Percentiles rank a stretch among this genome's conserved stretches.
Evolutionary conservation across 1,284 basidiomycete species (phyloP).

Genomic region (Phellinidium pouzarii): DNA sequence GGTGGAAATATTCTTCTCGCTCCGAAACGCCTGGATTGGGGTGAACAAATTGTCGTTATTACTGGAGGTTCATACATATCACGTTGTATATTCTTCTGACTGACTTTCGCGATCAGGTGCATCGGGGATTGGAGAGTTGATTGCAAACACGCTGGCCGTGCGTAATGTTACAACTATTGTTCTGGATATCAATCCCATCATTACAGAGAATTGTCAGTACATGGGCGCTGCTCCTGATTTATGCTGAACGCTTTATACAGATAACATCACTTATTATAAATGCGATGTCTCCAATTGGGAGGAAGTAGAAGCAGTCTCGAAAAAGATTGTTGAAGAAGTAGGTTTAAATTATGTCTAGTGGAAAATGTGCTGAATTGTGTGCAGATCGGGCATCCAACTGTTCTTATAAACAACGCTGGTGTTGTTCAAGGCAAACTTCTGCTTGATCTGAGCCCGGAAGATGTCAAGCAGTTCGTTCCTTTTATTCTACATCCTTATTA

Average conservation of each 20-base stretch:
- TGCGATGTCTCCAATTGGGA: slow-evolving; percentile 89
- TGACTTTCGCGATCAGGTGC: slow-evolving; percentile 47
- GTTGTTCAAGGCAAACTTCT: slow-evolving; percentile 86
- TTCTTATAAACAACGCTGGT: slow-evolving; percentile 95
- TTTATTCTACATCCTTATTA: neutral
- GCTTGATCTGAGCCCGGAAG: slow-evolving; percentile 69
- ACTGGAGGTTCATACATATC: slow-evolving; percentile 66
- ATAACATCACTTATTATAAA: slow-evolving; percentile 74
- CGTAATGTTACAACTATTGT: slow-evolving; percentile 80
- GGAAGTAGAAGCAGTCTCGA: slow-evolving; percentile 67
- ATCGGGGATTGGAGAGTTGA: slow-evolving; percentile 81
- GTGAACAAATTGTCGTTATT: slow-evolving; percentile 79
- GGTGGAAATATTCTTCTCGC: slow-evolving; percentile 57
- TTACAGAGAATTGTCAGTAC: slow-evolving; percentile 65
- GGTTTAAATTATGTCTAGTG: slow-evolving; percentile 18
- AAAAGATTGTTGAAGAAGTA: slow-evolving; percentile 71
- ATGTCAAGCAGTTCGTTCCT: slow-evolving; percentile 68
- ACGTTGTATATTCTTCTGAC: neutral
- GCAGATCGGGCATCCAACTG: slow-evolving; percentile 81
- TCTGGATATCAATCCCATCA: slow-evolving; percentile 73
- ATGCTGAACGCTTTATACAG: slow-evolving; percentile 31
- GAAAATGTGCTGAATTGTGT: neutral
- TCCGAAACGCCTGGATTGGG: slow-evolving; percentile 66
- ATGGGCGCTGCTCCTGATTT: too few species aligned
- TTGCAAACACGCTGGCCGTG: slow-evolving; percentile 78